These are phyloP conservation scores for Forsythia viridissima DNA, from an alignment of 257 asterid genomes.

Conservation along the genomic window DNA sequence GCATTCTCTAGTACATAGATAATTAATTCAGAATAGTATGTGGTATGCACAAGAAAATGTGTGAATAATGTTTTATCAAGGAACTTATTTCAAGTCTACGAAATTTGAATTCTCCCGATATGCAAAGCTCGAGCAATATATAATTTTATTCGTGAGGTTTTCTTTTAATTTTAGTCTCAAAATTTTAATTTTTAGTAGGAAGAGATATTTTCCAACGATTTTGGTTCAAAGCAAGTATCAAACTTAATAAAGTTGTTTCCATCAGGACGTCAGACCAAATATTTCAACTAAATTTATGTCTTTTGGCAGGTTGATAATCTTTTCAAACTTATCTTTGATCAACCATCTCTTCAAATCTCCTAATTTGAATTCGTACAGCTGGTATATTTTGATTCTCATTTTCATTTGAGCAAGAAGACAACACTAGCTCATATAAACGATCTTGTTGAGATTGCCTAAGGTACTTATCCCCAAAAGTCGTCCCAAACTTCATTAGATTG, in stretches of 20 bases:
- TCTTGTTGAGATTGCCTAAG: constrained; percentile 46
- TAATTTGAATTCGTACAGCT: constrained; percentile 25
- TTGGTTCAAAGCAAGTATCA: too few relatives aligned
- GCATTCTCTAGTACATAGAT: too few relatives aligned
- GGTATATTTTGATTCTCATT: not conserved
- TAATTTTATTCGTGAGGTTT: too few relatives aligned
- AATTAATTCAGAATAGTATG: too few relatives aligned
- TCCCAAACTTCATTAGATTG: constrained; percentile 47
- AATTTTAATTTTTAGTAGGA: too few relatives aligned
- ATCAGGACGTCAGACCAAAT: constrained; percentile 30
- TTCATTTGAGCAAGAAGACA: constrained; percentile 34
- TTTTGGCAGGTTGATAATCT: constrained; percentile 51
- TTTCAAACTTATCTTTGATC: constrained; percentile 31
- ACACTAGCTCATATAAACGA: constrained; percentile 35
- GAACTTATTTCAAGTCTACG: too few relatives aligned
- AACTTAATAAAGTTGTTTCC: not conserved
- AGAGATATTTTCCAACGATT: too few relatives aligned
- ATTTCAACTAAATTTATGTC: constrained; percentile 12
- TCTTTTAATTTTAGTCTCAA: too few relatives aligned
- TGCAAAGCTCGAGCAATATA: too few relatives aligned
- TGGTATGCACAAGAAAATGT: too few relatives aligned
- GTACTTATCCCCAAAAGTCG: constrained; percentile 43
- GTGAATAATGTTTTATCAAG: too few relatives aligned
- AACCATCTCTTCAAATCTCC: constrained; percentile 22
- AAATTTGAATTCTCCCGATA: too few relatives aligned